Evolutionary conservation across 441 rosid genomes (phyloP), one percentile per base, ranked within the genome.

Genomic region (Eruca vesicaria): DNA sequence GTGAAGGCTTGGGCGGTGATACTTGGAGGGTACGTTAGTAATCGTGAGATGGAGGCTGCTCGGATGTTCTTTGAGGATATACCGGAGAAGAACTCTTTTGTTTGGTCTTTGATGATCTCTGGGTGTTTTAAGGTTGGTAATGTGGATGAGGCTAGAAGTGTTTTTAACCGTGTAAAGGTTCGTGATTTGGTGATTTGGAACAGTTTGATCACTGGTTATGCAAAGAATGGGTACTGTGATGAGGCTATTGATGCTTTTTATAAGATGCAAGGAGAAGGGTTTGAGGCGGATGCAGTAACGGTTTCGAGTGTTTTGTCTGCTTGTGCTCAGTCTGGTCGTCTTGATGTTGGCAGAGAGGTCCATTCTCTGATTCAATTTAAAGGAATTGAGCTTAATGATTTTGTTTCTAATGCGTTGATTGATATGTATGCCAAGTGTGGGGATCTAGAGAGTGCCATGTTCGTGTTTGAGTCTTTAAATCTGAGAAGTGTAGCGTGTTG

Each of bases 351-450:
- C 52, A 85, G 68, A 77, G 79, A 82, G 66, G 78, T 86, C 48
- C 86, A 86, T 33, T 63, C 66, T 61, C 56, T 80, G 59, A 77
- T 86, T 45, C 31, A 48, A 9, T 1, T 5, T 6, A 71, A 59
- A 68, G 75, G 81, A 38, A 77, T 86, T 0, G 78, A 79, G 59
- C 74, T 63, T 35, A 85, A 82, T 45, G 74, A 70, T 75, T 84
- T 86, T 60, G 81, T 86, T 76, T 67, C 77, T 35, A 86, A 79
- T 68, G 83, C 86, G 0, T 80, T 75, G 85, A 88, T 90, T 73
- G 95, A 89, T 35, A 86, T 88, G 95, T 88, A 88, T 74, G 84
- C 88, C 2, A 88, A 86, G 77, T 88, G 95, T 19, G 98, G 97
- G 41, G 88, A 86, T 69, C 64, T 84, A 78, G 78, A 52, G 58